Evolutionary conservation across 306 rosid genomes (phyloP).

Genomic region (Erythrophleum fordii): DNA sequence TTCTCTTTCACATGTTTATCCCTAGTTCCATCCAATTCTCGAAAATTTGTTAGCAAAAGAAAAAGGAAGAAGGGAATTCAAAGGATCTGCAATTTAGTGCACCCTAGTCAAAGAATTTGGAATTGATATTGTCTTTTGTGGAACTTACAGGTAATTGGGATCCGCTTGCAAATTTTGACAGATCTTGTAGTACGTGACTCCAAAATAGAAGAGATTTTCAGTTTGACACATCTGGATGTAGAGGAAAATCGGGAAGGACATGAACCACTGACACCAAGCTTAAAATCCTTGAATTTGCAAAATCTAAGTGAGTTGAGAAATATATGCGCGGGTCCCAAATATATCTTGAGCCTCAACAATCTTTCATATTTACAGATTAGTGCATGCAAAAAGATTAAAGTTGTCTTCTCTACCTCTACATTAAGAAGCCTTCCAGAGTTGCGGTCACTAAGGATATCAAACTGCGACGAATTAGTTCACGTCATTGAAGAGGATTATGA

Average conservation of each 20-base stretch:
- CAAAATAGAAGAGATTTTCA: neutral
- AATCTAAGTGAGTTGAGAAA: neutral
- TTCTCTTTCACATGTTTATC: too few relatives aligned
- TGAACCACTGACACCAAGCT: neutral
- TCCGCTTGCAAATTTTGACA: neutral
- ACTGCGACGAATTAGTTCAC: neutral
- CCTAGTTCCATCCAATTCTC: too few relatives aligned
- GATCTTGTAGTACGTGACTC: neutral
- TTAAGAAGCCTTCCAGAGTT: neutral
- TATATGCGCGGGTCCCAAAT: neutral
- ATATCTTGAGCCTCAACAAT: neutral
- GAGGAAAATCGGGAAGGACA: too few relatives aligned
- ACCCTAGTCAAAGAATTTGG: too few relatives aligned
- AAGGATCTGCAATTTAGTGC: too few relatives aligned
- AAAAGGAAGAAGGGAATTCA: too few relatives aligned
- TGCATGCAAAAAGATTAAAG: neutral
- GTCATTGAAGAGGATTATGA: neutral
- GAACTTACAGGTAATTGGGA: neutral
- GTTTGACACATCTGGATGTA: too few relatives aligned
- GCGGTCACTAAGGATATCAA: neutral
- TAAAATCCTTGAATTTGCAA: neutral
- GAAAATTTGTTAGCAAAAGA: too few relatives aligned
- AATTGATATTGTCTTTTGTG: neutral
- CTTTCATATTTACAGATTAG: neutral
- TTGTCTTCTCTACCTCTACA: neutral